Evolutionary conservation across 2,329 filamentous ascomycete genomes (phyloP).

Genomic region (Trichothecium roseum): DNA sequence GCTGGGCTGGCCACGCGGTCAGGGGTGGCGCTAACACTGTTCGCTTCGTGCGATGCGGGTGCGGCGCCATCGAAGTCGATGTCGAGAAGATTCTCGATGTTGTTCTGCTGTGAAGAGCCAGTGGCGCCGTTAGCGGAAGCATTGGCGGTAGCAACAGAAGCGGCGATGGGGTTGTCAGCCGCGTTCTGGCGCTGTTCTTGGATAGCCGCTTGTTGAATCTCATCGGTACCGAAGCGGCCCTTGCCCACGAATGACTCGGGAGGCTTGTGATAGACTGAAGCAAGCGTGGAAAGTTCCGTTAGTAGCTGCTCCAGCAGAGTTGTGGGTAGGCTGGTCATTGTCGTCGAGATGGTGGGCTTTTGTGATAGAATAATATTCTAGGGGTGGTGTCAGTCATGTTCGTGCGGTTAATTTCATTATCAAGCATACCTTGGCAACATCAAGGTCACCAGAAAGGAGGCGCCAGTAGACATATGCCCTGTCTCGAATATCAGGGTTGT

Average conservation of each 20-base stretch:
- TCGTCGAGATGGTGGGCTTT: slow-evolving; percentile 88
- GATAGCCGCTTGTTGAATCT: slow-evolving; percentile 89
- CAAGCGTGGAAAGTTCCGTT: slow-evolving; percentile 81
- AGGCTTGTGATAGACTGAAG: slow-evolving; percentile 97
- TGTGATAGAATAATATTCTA: slow-evolving; percentile 80
- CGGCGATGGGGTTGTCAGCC: slow-evolving; percentile 87
- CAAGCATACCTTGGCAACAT: slow-evolving; percentile 68
- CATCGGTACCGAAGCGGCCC: slow-evolving; percentile 86
- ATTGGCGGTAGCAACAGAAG: slow-evolving; percentile 61
- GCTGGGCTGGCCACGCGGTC: slow-evolving; percentile 57
- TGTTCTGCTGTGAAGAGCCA: slow-evolving; percentile 49
- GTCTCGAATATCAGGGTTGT: slow-evolving; percentile 95
- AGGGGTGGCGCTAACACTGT: slow-evolving; percentile 48
- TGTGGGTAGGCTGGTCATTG: slow-evolving; percentile 80
- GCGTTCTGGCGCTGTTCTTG: slow-evolving; percentile 92
- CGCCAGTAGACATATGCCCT: slow-evolving; percentile 98
- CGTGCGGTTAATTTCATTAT: neutral
- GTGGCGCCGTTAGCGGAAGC: slow-evolving; percentile 54
- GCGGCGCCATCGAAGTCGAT: slow-evolving; percentile 93
- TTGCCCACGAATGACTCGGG: slow-evolving; percentile 97
- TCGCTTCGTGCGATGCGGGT: slow-evolving; percentile 69
- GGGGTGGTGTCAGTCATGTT: neutral
- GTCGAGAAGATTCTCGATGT: slow-evolving; percentile 89
- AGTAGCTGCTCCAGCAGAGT: slow-evolving; percentile 83
- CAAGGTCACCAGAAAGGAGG: slow-evolving; percentile 80